phyloP scores from a whole-genome alignment of 371 early-diverging fungal species.

The Mucor racemosus region DNA sequence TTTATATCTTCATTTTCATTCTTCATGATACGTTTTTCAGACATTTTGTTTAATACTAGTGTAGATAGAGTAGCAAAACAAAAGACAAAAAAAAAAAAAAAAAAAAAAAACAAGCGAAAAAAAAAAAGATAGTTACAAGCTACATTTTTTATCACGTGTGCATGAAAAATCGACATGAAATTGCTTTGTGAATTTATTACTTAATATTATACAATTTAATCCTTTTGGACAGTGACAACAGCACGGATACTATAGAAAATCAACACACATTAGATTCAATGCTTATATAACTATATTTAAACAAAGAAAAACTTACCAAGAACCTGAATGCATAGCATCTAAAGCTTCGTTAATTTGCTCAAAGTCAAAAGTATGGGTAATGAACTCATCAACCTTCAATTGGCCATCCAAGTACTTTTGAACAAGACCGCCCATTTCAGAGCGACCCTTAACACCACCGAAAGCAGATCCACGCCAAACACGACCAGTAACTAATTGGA shows the following conservation, averaged over 20 bases:
- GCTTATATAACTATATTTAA: background rate
- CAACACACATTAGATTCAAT: background rate
- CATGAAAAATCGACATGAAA: background rate
- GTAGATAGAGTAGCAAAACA: background rate
- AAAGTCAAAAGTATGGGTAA: conserved; percentile 83
- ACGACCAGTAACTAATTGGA: conserved; percentile 93
- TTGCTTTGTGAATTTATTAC: no score
- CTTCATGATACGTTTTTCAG: background rate
- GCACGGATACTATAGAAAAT: conserved; percentile 61
- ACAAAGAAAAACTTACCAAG: conserved; percentile 54
- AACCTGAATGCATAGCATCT: conserved; percentile 84
- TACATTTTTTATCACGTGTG: conserved; percentile 1
- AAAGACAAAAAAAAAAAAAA: background rate
- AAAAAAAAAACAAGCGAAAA: background rate
- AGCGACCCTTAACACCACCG: conserved; percentile 95
- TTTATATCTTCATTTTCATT: background rate
- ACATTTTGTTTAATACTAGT: background rate
- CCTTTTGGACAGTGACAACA: conserved; percentile 50
- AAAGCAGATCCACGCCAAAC: conserved; percentile 97
- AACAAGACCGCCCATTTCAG: conserved; percentile 89
- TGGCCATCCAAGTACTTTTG: conserved; percentile 81
- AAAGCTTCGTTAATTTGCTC: conserved; percentile 92
- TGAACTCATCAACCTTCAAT: conserved; percentile 90
- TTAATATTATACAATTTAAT: no score
- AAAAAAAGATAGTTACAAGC: background rate